These are phyloP conservation scores for Neotropicomus parvogracilis DNA, from an alignment of 1,284 basidiomycete species.

Conservation along the genomic window DNA sequence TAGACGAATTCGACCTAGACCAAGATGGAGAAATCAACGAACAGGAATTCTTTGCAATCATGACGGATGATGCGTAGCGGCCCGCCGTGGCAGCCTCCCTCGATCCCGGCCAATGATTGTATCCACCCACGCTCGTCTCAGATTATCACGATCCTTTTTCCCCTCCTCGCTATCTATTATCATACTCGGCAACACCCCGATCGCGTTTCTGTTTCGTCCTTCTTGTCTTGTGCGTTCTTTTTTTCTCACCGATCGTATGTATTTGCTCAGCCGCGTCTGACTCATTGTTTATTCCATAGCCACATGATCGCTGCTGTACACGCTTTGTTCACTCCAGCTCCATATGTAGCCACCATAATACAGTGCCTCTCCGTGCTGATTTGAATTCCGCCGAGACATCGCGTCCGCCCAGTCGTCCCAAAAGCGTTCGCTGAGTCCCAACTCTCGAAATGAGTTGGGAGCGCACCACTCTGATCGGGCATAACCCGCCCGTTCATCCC, in stretches of 20 bases:
- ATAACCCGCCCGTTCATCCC: conserved; percentile 6
- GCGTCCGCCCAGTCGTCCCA: conserved; percentile 1
- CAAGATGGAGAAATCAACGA: conserved; percentile 97
- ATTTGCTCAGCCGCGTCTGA: conserved; percentile 15
- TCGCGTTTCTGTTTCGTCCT: conserved; percentile 10
- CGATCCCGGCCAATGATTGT: neutral
- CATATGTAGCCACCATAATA: conserved; percentile 19
- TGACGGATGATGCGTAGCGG: conserved; percentile 82
- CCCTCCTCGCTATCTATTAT: conserved; percentile 22
- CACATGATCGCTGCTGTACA: conserved; percentile 26
- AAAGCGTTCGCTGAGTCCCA: conserved; percentile 20
- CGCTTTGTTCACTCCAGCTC: conserved; percentile 9
- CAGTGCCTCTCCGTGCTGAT: conserved; percentile 2
- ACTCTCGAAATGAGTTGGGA: conserved; percentile 7
- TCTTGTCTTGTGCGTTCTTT: conserved; percentile 13
- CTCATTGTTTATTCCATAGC: conserved; percentile 19
- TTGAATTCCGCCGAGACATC: conserved; percentile 22
- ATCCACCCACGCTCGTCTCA: conserved; percentile 10
- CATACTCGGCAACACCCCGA: conserved; percentile 19
- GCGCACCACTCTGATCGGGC: conserved; percentile 16
- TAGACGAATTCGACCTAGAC: conserved; percentile 99
- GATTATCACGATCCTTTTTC: conserved; percentile 12
- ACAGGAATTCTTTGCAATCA: conserved; percentile 92
- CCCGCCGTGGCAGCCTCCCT: neutral
- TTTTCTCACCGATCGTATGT: conserved; percentile 29